Base-by-base conservation (phyloP, 73 alveolate genomes). In the Paramecium tetraurelia region DNA sequence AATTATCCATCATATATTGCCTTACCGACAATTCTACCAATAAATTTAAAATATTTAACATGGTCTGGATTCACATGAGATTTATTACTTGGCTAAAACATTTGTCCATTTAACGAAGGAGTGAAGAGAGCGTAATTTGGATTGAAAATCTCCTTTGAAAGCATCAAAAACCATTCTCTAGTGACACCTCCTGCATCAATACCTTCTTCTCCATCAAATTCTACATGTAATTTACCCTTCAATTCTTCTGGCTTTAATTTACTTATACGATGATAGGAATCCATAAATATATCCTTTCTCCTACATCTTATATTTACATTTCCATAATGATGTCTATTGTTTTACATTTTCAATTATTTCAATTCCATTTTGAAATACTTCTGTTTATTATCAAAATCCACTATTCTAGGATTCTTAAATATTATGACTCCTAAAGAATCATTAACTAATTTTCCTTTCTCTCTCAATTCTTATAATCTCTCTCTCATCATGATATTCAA, bases 151-250 rank as follows among this genome's bases (percentile, higher is more conserved):
- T 98, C 99, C 92, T 96, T 96, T 12, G 99, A 96, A 50, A 99
- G 96, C 57, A 97, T 95, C 14, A 96, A 94, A 84, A 97, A 96
- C 99, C 99, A 99, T 92, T 99, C 99, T 93, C 99, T 94, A 9
- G 99, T 97, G 7, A 99, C 97, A 21, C 99, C 99, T 0, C 99
- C 99, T 16, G 99, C 99, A 92, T 99, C 99, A n/a, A 98, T 93
- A 21, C 99, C 99, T 86, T 98, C 98, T 94, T 99, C 99, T 29
- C 98, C 98, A 59, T 94, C 94, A 86, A 97, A 96, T 83, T 87
- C 92, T 22, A 97, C 95, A 57, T 95, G 93, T 18, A 94, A 68
- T 68, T 86, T 86, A 33, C 85, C 88, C 10, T 68, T 86, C 20
- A 86, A 53, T 63, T 86, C 93, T 29, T 86, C 93, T 58, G 70